Base-by-base conservation (phyloP, 2,329 filamentous ascomycete species). In the Fusarium nodosum region DNA sequence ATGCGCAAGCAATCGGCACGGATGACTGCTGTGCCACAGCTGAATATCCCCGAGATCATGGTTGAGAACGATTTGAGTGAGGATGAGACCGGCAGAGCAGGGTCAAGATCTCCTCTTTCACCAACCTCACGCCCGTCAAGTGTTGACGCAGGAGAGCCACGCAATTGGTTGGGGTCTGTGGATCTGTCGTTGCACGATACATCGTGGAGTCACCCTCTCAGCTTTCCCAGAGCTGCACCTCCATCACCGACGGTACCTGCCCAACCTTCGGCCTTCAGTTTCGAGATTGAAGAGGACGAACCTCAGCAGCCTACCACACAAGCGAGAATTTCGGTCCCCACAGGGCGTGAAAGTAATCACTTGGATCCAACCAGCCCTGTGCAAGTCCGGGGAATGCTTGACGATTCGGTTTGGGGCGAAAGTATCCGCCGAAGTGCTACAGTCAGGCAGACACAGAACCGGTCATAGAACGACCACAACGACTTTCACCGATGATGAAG, bases 401-500 rank as follows among this genome's bases (percentile, higher is more conserved):
- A 96, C 75, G 92, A 95, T 75, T 96, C 93, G 20, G 91, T 92
- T 18, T 98, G 95, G 95, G 93, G 95, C 53, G 93, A 97, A 81
- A 97, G 93, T 83, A 94, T 97, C 69, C 86, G 94, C 68, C 87
- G 93, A 66, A 97, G 93, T 81, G 93, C 96, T 72, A 97, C 94
- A 55, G 86, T 86, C 55, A 82, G 82, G 53, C 82, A 80, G 69
- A 81, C 82, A 47, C 69, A 74, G 16, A 78, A 82, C 26, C 74
- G 77, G 52, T 76, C 76, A 39, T 78, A 79, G 56, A 75, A 77
- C 39, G 72, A 76, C 47, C 77, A 78, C 33, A 75, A 74, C 16
- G 76, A 76, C 54, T 61, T 75, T 28, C 68, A 67, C 31, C 77
- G 60, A 73, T 51, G 34, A 42, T 28, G 54, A 47, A 44, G 31